These are phyloP conservation scores for Euphorbia peplus DNA, from an alignment of 345 rosid species.

Conservation along the genomic window DNA sequence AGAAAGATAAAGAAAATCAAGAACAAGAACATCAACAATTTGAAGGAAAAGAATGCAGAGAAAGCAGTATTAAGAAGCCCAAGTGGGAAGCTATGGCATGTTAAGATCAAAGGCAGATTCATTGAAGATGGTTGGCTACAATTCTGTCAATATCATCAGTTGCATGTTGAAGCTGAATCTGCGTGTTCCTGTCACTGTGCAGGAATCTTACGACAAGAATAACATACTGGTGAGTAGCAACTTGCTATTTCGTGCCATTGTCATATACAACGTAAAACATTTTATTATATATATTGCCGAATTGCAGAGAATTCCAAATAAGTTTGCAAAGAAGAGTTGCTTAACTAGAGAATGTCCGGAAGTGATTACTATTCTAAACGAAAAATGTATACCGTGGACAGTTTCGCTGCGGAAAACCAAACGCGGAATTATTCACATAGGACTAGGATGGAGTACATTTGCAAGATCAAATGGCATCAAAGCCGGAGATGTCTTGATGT, in stretches of 20 bases:
- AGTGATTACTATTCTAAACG: background rate
- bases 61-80: conserved; percentile 12
- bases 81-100: conserved; percentile 17
- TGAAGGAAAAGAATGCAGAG: conserved; percentile 1
- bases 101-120: conserved; percentile 10
- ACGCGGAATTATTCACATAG: background rate
- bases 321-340: background rate
- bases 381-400: background rate
- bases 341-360: background rate
- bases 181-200: background rate
- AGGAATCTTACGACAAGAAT: background rate
- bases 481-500: background rate
- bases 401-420: background rate
- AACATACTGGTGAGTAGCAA: background rate
- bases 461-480: conserved; percentile 1
- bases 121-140: conserved; percentile 23
- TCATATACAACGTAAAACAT: background rate
- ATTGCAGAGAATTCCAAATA: background rate
- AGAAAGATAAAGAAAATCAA: too few relatives aligned
- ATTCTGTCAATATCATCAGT: conserved; percentile 11
- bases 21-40: too few relatives aligned
- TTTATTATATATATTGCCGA: background rate
- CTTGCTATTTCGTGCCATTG: background rate
- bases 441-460: conserved; percentile 1
- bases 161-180: conserved; percentile 11